Conservation (phyloP, 148 eudicot species). For the Heliosperma pusillum region DNA sequence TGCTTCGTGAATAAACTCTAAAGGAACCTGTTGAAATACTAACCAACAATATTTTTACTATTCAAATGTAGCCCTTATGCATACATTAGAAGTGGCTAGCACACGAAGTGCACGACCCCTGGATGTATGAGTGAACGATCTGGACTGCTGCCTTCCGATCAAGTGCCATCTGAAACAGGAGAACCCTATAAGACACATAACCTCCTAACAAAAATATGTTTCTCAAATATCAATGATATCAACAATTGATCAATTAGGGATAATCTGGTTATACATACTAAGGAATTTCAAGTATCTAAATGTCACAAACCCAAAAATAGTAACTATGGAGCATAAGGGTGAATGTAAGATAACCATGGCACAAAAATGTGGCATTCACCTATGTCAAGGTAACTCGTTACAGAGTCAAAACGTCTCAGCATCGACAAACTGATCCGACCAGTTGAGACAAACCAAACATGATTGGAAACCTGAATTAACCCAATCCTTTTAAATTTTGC, state of each 20-base stretch:
- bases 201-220: neutral
- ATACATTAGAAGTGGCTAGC: conserved; percentile 32
- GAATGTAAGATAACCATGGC: neutral
- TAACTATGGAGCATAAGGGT: neutral
- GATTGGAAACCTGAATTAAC: no score
- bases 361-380: neutral
- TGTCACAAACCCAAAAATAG: neutral
- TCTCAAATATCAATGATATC: neutral
- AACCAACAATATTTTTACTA: conserved; percentile 46
- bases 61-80: conserved; percentile 41
- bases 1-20: conserved; percentile 22
- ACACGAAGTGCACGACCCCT: conserved; percentile 26
- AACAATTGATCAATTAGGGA: neutral
- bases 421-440: no score
- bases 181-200: conserved; percentile 10
- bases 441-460: no score
- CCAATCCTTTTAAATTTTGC: no score
- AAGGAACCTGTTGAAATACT: conserved; percentile 36
- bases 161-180: conserved; percentile 29
- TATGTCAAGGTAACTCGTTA: neutral
- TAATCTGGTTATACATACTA: neutral
- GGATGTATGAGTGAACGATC: conserved; percentile 16
- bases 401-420: no score
- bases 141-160: conserved; percentile 23
- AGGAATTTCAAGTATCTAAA: neutral